phyloP scores from a whole-genome alignment of 306 rosid genomes.

The Mimosa bimucronata region DNA sequence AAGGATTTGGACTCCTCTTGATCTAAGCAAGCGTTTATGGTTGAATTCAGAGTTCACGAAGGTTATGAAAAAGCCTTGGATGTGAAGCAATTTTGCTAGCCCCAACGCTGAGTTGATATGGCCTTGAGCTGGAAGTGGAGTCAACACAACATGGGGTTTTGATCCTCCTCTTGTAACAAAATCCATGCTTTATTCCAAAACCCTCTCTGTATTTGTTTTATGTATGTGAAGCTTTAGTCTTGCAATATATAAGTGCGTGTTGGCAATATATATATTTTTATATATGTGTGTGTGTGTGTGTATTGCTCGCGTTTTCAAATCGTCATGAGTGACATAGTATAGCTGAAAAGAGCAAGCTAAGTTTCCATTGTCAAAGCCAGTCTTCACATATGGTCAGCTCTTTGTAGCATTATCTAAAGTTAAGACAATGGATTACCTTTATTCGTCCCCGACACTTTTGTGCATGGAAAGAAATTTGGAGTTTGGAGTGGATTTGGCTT shows the following conservation, averaged over 20 bases:
- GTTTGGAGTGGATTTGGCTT: no score
- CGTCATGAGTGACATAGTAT: no score
- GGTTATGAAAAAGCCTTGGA: conserved; percentile 33
- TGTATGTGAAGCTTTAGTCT: neutral
- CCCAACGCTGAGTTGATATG: conserved; percentile 29
- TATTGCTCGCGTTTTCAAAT: no score
- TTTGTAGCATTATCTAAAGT: no score
- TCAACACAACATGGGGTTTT: conserved; percentile 29
- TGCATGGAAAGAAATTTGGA: no score
- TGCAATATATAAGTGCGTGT: neutral
- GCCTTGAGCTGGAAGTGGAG: conserved; percentile 39
- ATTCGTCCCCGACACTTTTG: no score
- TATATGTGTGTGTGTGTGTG: no score
- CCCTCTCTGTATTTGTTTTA: neutral
- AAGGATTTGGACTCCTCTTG: neutral
- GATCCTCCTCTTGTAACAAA: neutral
- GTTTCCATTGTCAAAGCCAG: no score
- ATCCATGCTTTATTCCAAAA: neutral
- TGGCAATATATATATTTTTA: no score
- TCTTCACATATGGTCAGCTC: no score
- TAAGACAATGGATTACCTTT: no score
- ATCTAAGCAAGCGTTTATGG: conserved; percentile 3
- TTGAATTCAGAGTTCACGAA: neutral
- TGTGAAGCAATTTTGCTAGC: conserved; percentile 36
- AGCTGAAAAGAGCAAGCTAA: no score